Percentiles rank a stretch among this genome's conserved stretches.
phyloP scores from a whole-genome alignment of 139 green algal species.

The Coelastrella sp. region DNA sequence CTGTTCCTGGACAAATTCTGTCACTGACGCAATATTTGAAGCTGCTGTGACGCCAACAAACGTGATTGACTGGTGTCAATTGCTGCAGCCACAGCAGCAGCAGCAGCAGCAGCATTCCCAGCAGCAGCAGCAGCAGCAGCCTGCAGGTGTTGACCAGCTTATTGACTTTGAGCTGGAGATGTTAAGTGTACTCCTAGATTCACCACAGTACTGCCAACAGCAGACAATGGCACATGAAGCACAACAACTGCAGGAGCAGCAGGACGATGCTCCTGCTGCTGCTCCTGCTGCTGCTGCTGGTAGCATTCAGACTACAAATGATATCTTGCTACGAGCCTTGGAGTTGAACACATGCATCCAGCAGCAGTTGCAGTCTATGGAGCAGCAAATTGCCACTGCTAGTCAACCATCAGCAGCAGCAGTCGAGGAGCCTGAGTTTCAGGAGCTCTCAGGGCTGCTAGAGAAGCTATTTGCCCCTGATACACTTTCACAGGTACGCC shows the following conservation, averaged over 20 bases:
- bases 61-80: neutral
- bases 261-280: too few species aligned
- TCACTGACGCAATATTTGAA: too few species aligned
- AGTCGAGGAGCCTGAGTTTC: neutral
- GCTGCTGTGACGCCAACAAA: too few species aligned
- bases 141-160: too few species aligned
- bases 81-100: neutral
- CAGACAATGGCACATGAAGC: too few species aligned
- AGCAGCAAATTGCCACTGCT: too few species aligned
- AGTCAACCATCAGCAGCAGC: neutral
- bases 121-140: too few species aligned
- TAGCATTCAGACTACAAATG: neutral
- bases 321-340: neutral
- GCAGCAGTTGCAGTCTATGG: neutral
- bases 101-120: neutral
- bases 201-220: too few species aligned
- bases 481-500: neutral
- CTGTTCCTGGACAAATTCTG: too few species aligned
- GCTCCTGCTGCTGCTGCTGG: too few species aligned
- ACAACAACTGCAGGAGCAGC: neutral
- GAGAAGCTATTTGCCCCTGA: neutral
- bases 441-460: neutral
- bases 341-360: neutral
- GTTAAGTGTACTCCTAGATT: too few species aligned
- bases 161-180: too few species aligned